Conservation (phyloP, 208 protist species). For the Crithidia bombi region DNA sequence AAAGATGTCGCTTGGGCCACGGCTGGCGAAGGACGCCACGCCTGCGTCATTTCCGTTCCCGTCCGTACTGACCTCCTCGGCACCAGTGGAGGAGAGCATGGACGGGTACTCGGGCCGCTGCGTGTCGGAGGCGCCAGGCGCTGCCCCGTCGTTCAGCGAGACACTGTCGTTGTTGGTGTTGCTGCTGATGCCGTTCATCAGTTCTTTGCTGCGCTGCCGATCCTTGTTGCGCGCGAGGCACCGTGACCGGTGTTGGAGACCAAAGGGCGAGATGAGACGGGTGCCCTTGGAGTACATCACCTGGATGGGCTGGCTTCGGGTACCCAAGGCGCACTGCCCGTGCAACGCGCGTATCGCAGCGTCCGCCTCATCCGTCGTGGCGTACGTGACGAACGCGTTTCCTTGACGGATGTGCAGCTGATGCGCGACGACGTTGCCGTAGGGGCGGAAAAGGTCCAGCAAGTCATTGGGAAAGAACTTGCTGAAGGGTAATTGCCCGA, state of each 20-base stretch:
- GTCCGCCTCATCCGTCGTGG: slow-evolving; percentile 67
- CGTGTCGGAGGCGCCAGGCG: background rate
- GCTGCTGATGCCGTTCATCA: slow-evolving; percentile 12
- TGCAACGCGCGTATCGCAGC: slow-evolving; percentile 71
- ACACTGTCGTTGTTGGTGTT: slow-evolving; percentile 13
- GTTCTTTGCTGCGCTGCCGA: slow-evolving; percentile 13
- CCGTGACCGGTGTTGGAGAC: slow-evolving; percentile 47
- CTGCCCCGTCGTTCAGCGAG: slow-evolving; percentile 8
- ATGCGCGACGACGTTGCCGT: slow-evolving; percentile 42
- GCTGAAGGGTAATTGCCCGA: slow-evolving; percentile 53
- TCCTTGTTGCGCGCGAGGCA: slow-evolving; percentile 33
- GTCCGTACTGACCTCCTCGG: background rate
- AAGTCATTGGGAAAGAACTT: slow-evolving; percentile 57
- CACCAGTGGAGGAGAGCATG: background rate
- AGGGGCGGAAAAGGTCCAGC: slow-evolving; percentile 40
- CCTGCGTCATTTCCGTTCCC: background rate
- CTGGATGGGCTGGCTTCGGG: slow-evolving; percentile 65
- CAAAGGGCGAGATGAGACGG: slow-evolving; percentile 65
- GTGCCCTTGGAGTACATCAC: slow-evolving; percentile 74
- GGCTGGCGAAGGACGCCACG: background rate
- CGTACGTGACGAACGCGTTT: slow-evolving; percentile 76
- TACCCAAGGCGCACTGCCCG: slow-evolving; percentile 57
- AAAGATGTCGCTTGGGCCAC: slow-evolving; percentile 8
- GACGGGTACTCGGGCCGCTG: background rate
- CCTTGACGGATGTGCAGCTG: slow-evolving; percentile 48